These are phyloP conservation scores for Metarhizium album DNA, from an alignment of 2,329 filamentous ascomycete genomes.

Conservation along the genomic window DNA sequence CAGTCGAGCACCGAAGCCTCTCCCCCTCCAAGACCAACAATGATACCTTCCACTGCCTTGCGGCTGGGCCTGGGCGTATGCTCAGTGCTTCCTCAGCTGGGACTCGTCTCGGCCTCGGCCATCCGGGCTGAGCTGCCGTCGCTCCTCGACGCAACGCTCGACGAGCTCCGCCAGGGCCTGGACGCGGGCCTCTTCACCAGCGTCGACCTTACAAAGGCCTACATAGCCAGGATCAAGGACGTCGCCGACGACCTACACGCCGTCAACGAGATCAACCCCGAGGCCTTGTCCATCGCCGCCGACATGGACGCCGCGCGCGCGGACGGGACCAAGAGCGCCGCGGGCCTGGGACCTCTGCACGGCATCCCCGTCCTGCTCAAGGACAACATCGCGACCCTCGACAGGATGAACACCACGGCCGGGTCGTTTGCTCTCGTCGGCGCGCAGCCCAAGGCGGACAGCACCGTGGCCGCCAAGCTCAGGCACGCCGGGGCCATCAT, in stretches of 20 bases:
- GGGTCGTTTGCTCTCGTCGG: conserved; percentile 54
- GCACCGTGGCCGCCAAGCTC: conserved; percentile 48
- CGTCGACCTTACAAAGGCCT: conserved; percentile 24
- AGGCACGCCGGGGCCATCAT: conserved; percentile 51
- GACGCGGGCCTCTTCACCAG: conserved; percentile 21
- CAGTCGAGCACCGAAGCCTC: neutral
- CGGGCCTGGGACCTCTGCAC: conserved; percentile 39
- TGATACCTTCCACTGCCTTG: neutral
- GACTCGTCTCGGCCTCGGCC: neutral
- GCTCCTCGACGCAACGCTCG: conserved; percentile 13
- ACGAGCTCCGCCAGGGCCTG: conserved; percentile 11
- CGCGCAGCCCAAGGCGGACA: conserved; percentile 42
- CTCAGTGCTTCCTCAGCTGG: neutral
- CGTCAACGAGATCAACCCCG: conserved; percentile 26
- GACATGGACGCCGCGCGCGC: conserved; percentile 19
- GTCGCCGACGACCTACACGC: conserved; percentile 16
- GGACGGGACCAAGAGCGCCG: too few species aligned
- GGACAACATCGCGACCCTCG: conserved; percentile 53
- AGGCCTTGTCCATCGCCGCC: conserved; percentile 27
- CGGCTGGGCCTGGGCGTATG: neutral
- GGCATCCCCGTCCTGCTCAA: conserved; percentile 57
- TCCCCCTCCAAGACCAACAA: too few species aligned
- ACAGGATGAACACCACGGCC: conserved; percentile 51
- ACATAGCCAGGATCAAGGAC: conserved; percentile 17
- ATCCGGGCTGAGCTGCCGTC: conserved; percentile 4